These are phyloP conservation scores for Cadophora gregata DNA, from an alignment of 2,329 filamentous ascomycete genomes.

Conservation along the genomic window DNA sequence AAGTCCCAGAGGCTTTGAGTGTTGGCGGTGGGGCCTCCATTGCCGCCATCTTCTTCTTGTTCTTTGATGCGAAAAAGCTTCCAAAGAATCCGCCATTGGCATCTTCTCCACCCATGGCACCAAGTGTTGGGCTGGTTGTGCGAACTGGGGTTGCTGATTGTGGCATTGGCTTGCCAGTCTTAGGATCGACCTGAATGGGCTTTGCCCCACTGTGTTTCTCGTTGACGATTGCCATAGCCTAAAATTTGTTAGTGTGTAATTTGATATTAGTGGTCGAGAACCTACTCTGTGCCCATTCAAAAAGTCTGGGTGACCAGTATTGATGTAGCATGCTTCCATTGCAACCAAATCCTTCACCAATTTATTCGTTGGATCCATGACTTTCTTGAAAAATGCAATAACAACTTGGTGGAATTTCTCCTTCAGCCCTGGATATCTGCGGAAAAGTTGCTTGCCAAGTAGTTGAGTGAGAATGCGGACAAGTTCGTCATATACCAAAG, in stretches of 20 bases:
- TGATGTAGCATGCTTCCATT: slow-evolving; percentile 98
- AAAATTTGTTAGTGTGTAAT: slow-evolving; percentile 35
- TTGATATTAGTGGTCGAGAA: neutral
- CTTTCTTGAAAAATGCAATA: slow-evolving; percentile 95
- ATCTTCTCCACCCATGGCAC: slow-evolving; percentile 52
- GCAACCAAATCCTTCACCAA: slow-evolving; percentile 88
- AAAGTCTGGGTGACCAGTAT: slow-evolving; percentile 98
- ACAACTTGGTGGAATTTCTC: slow-evolving; percentile 96
- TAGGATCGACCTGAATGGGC: slow-evolving; percentile 95
- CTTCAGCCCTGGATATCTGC: slow-evolving; percentile 91
- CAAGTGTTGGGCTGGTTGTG: slow-evolving; percentile 74
- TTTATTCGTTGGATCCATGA: slow-evolving; percentile 98
- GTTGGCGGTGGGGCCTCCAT: slow-evolving; percentile 96
- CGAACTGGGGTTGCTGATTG: slow-evolving; percentile 68
- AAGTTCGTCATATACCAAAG: slow-evolving; percentile 94
- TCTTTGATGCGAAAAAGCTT: slow-evolving; percentile 98
- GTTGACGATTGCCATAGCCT: slow-evolving; percentile 97
- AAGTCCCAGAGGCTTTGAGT: slow-evolving; percentile 90
- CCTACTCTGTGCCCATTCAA: slow-evolving; percentile 86
- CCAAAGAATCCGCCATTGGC: slow-evolving; percentile 89
- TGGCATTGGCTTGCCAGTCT: slow-evolving; percentile 93
- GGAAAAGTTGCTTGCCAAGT: slow-evolving; percentile 86
- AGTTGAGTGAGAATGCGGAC: slow-evolving; percentile 94
- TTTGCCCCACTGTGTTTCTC: slow-evolving; percentile 83
- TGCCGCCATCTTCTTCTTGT: slow-evolving; percentile 99